phyloP scores from a whole-genome alignment of 805 yeast species.

The Sugiyamaella americana region DNA sequence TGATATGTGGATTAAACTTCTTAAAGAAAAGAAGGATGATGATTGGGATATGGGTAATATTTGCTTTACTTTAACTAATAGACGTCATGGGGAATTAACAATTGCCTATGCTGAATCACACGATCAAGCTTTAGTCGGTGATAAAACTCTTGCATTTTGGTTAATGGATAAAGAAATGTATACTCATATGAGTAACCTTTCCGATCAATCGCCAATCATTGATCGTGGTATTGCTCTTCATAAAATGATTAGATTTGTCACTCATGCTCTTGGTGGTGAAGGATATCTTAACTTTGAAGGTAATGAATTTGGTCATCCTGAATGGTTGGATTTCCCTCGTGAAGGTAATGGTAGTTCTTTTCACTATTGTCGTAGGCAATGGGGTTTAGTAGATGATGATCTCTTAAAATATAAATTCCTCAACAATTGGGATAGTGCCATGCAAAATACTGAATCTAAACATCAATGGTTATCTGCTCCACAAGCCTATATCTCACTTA shows the following conservation, averaged over 20 bases:
- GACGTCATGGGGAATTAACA: slow-evolving; percentile 83
- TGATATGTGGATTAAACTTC: slow-evolving; percentile 96
- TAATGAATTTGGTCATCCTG: slow-evolving; percentile 98
- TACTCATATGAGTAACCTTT: slow-evolving; percentile 79
- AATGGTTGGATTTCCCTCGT: slow-evolving; percentile 97
- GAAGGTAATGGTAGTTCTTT: slow-evolving; percentile 80
- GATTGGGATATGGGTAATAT: slow-evolving; percentile 87
- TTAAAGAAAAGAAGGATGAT: slow-evolving; percentile 79
- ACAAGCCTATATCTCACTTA: slow-evolving; percentile 79
- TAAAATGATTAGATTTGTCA: slow-evolving; percentile 80
- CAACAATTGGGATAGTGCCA: slow-evolving; percentile 75
- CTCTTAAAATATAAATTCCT: slow-evolving; percentile 72
- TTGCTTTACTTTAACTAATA: slow-evolving; percentile 74
- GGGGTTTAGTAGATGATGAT: slow-evolving; percentile 76
- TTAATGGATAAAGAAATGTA: slow-evolving; percentile 98
- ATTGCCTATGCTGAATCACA: slow-evolving; percentile 92
- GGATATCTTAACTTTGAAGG: slow-evolving; percentile 96
- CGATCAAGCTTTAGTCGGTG: slow-evolving; percentile 97
- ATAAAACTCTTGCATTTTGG: slow-evolving; percentile 95
- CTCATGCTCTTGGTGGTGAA: slow-evolving; percentile 93
- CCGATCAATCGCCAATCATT: slow-evolving; percentile 67
- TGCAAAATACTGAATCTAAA: slow-evolving; percentile 68
- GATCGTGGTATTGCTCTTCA: slow-evolving; percentile 90
- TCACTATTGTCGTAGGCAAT: slow-evolving; percentile 93
- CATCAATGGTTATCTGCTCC: slow-evolving; percentile 69